Conservation (phyloP, 768 basidiomycete genomes). For the Harrya chromipes region DNA sequence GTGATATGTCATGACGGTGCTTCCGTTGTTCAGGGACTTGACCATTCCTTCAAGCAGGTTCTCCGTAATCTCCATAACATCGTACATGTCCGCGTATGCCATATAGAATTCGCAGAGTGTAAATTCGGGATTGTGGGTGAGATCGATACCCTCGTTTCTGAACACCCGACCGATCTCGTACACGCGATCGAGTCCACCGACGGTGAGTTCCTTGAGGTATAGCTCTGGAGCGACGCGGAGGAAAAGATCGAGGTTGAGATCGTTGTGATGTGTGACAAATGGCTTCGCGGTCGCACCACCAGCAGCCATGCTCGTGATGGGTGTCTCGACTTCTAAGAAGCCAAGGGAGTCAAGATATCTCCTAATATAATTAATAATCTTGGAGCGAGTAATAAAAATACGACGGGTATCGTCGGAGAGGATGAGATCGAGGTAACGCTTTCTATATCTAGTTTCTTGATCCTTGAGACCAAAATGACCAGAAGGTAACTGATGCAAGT, state of each 20-base stretch:
- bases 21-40: conserved; percentile 77
- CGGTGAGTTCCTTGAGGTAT: conserved; percentile 95
- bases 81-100: conserved; percentile 99
- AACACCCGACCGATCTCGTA: conserved; percentile 99
- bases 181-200: conserved; percentile 95
- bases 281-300: conserved; percentile 99
- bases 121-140: conserved; percentile 99
- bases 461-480: conserved; percentile 94
- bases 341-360: conserved; percentile 87
- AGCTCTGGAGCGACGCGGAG: conserved; percentile 97
- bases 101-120: conserved; percentile 99
- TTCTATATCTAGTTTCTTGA: conserved; percentile 95
- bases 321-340: conserved; percentile 99
- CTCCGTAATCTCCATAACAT: conserved; percentile 97
- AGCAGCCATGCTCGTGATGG: conserved; percentile 94
- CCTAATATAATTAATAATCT: conserved; percentile 90
- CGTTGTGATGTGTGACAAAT: conserved; percentile 98
- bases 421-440: conserved; percentile 98
- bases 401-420: conserved; percentile 86
- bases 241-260: conserved; percentile 93
- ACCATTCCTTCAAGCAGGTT: conserved; percentile 87
- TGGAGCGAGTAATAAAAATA: conserved; percentile 86
- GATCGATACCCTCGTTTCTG: conserved; percentile 97
- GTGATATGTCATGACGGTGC: conserved; percentile 79
- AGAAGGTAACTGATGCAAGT: conserved; percentile 93